Evolutionary conservation across 192 early-diverging fungal species (phyloP).

Genomic region (Irineochytrium annulatum): DNA sequence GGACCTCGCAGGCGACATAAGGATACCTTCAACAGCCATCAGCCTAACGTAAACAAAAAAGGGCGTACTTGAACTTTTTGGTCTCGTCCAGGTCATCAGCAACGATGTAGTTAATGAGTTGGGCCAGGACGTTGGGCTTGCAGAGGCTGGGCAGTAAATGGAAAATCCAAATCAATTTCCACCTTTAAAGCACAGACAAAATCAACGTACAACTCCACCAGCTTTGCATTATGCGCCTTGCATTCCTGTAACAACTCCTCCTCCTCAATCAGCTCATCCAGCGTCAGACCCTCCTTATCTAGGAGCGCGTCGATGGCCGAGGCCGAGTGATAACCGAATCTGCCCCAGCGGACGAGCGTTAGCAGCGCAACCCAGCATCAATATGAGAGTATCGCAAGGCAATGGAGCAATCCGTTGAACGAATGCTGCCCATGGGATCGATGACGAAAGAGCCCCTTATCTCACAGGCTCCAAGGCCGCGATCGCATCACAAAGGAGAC

Average conservation of each 20-base stretch:
- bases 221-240: slow-evolving; percentile 84
- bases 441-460: too few species aligned
- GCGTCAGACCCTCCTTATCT: slow-evolving; percentile 82
- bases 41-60: too few species aligned
- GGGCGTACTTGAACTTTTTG: slow-evolving; percentile 76
- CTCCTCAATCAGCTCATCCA: slow-evolving; percentile 90
- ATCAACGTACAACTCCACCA: slow-evolving; percentile 80
- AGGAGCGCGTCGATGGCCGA: slow-evolving; percentile 89
- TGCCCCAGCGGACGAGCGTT: too few species aligned
- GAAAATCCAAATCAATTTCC: too few species aligned
- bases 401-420: too few species aligned
- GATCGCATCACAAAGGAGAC: too few species aligned
- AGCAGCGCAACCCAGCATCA: too few species aligned
- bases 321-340: slow-evolving; percentile 86
- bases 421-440: too few species aligned
- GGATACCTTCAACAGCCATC: slow-evolving; percentile 83
- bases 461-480: too few species aligned
- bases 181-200: too few species aligned
- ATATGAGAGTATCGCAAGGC: too few species aligned
- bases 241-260: slow-evolving; percentile 94
- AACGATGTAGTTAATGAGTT: slow-evolving; percentile 79
- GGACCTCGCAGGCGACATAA: slow-evolving; percentile 73
- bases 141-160: slow-evolving; percentile 62
- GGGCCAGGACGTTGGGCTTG: slow-evolving; percentile 66
- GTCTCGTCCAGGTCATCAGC: slow-evolving; percentile 77